Evolutionary conservation across 1,284 basidiomycete genomes (phyloP), one percentile per base, ranked within the genome.

Genomic region (Malassezia pachydermatis): DNA sequence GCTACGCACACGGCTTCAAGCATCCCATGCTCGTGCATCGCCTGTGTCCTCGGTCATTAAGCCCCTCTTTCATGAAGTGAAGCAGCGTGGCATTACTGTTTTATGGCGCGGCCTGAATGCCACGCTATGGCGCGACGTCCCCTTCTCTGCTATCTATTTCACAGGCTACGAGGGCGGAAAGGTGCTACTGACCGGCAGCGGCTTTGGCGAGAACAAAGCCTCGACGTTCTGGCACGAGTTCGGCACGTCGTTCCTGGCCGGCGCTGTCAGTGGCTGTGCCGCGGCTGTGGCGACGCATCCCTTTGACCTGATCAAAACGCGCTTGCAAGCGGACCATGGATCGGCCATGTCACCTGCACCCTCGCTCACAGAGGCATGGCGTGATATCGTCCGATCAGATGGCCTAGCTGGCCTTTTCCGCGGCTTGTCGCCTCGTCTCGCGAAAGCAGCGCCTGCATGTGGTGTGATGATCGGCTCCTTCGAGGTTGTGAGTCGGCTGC

Each of bases 361-460:
- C 30, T 45, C 38, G n/a, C 41, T 55, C 19, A 51, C 47, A 47
- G 33, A 11, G 7, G 6, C 89, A 4, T 73, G 87, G 28, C 56
- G 78, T 38, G 78, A 82, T 46, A 84, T 98, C 33, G 65, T 86
- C 23, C 78, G 77, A 42, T 82, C 78, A 5, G 94, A 98, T 72
- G 92, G 92, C 0, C 56, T 76, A 11, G 71, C 76, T 5, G 86
- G 87, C 2, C 74, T 96, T 30, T 94, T 86, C 72, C 82, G 85
- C 32, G 92, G 92, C 0, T 75, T 89, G 30, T 76, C 83, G 4
- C 92, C 94, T 27, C 80, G 92, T 28, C 82, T 92, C 44, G 88
- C 82, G 24, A 98, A 98, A 74, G 89, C 96, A 57, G 92, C 89
- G 4, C 94, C 94, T n/a, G 90, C 94, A 22, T 98, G 94, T 73